phyloP scores from a whole-genome alignment of 768 basidiomycete species.

The Suillus subalutaceus region DNA sequence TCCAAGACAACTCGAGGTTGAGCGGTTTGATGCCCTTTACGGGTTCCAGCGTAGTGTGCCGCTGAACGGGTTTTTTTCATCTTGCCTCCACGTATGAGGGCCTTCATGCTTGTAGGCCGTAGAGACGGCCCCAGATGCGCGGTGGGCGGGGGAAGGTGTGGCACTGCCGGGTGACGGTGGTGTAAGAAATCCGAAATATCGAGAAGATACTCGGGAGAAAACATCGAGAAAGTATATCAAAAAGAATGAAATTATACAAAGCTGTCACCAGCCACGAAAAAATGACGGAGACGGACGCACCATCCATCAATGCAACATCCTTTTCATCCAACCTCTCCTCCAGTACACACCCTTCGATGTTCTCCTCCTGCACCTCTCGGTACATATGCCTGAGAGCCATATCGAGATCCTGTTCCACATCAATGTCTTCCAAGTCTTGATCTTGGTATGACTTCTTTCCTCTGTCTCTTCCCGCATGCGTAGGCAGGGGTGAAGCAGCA shows the following conservation, averaged over 20 bases:
- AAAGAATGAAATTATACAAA: background rate
- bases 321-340: constrained; percentile 59
- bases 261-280: background rate
- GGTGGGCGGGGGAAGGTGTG: constrained; percentile 56
- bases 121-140: constrained; percentile 37
- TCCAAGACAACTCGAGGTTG: constrained; percentile 66
- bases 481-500: background rate
- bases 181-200: background rate
- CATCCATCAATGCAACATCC: constrained; percentile 57
- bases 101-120: constrained; percentile 34
- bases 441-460: background rate
- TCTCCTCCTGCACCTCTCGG: constrained; percentile 23
- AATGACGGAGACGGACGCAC: constrained; percentile 34
- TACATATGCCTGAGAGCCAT: constrained; percentile 38
- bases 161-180: constrained; percentile 44
- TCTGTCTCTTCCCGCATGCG: background rate
- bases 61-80: constrained; percentile 7
- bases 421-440: constrained; percentile 14
- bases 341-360: constrained; percentile 46
- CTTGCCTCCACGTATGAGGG: background rate
- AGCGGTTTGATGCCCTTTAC: constrained; percentile 62
- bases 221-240: background rate
- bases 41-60: constrained; percentile 44
- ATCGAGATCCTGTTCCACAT: constrained; percentile 27
- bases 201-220: background rate